Percentiles rank a stretch among this genome's conserved stretches.
Conservation (phyloP, 2,329 filamentous ascomycete species). For the Claviceps pusilla region DNA sequence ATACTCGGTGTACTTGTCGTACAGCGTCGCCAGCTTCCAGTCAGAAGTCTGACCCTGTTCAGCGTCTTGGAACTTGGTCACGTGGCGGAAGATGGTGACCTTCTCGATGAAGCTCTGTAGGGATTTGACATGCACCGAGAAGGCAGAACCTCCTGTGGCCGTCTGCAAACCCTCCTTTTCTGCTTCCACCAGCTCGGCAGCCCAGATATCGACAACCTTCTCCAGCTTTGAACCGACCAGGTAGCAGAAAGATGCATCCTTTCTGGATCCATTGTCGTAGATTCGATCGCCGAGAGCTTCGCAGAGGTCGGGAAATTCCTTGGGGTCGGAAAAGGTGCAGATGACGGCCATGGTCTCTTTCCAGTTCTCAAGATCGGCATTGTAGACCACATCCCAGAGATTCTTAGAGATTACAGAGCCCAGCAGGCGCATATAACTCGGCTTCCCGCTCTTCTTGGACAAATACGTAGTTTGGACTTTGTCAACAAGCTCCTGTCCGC, state of each 20-base stretch:
- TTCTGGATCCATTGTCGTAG: constrained; percentile 59
- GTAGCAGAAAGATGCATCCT: constrained; percentile 94
- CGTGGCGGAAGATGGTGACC: constrained; percentile 88
- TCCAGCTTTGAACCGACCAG: constrained; percentile 90
- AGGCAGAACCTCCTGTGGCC: constrained; percentile 58
- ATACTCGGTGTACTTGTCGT: constrained; percentile 93
- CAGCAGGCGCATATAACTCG: constrained; percentile 82
- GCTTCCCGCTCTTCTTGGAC: constrained; percentile 62
- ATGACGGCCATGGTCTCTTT: constrained; percentile 92
- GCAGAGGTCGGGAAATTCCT: constrained; percentile 86
- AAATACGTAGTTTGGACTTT: constrained; percentile 90
- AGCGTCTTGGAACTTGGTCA: constrained; percentile 75
- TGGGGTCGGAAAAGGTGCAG: constrained; percentile 85
- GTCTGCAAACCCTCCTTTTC: constrained; percentile 62
- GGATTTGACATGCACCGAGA: constrained; percentile 78
- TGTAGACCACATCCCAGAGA: constrained; percentile 94
- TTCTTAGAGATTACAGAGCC: constrained; percentile 92
- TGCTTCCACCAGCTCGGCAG: constrained; percentile 70
- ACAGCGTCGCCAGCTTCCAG: constrained; percentile 81
- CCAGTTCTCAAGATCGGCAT: constrained; percentile 85
- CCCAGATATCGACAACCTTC: constrained; percentile 93
- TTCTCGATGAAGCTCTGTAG: constrained; percentile 95
- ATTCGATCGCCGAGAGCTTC: constrained; percentile 88
- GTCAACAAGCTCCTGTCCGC: constrained; percentile 81
- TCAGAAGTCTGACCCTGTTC: constrained; percentile 57